Evolutionary conservation across 192 early-diverging fungal species (phyloP), one percentile per base, ranked within the genome.

Genomic region (Globomyces pollinis-pini): DNA sequence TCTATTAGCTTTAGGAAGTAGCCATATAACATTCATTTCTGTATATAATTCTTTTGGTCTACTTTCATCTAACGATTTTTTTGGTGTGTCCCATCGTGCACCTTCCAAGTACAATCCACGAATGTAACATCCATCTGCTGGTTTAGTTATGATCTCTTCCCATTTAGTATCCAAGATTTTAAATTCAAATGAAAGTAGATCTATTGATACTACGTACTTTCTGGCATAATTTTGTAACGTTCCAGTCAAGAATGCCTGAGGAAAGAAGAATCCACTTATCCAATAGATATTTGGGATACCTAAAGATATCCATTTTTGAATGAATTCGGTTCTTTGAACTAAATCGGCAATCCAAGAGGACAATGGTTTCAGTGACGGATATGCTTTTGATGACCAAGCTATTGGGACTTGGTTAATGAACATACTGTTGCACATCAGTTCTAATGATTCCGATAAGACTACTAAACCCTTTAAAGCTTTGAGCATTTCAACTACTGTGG

Each of bases 251-350:
- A 81, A 81, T 11, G 79, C 77, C 57, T 81, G 79, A 11, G 79
- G 79, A 67, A 81, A 81, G 55, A 81, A 81, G 73, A 81, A 81
- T 1, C 79, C 79, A 20, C 62, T 66, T 24, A 81, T 81, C 79
- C 79, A 81, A 38, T 79, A 81, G 7, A 81, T 70, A 21, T 59
- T 61, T 6, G 79, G 79, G 7, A 80, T 75, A 2, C 79, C 79
- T 35, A 47, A 64, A 38, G 76, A 67, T n/a, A 80, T 77, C 79
- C 79, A 81, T 54, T 75, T 69, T 55, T 80, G 77, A 35, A 81
- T 71, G 45, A 81, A 81, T 4, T 76, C 77, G 36, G 67, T 70
- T 20, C 79, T 61, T 13, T 69, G 65, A 2, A 79, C 66, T 20
- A 81, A 55, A 50, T 81, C 79, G 6, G 69, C 13, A 2, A 81